These are phyloP conservation scores for Ophioceras dolichostomum DNA, from an alignment of 2,329 filamentous ascomycete species.

Conservation along the genomic window DNA sequence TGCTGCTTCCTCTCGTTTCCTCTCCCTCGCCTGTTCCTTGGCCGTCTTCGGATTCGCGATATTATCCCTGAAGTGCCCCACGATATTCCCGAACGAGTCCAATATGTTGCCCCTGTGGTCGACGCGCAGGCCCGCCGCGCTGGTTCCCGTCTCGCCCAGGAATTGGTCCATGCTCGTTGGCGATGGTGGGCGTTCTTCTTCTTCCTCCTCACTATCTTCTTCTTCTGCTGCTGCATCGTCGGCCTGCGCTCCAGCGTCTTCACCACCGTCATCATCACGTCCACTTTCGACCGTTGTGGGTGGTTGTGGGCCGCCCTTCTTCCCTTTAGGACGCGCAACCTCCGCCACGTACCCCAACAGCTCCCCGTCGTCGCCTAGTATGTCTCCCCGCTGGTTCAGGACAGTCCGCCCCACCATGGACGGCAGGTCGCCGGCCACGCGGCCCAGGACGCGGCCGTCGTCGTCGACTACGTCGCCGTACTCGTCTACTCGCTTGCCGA, in stretches of 20 bases:
- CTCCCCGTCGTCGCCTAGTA: slow-evolving; percentile 29
- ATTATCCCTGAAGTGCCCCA: slow-evolving; percentile 35
- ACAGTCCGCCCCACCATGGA: slow-evolving; percentile 39
- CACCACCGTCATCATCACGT: slow-evolving; percentile 5
- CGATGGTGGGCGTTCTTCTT: background rate
- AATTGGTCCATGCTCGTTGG: slow-evolving; percentile 19
- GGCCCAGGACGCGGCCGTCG: slow-evolving; percentile 36
- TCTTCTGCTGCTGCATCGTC: slow-evolving; percentile 1
- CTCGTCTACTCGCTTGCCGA: slow-evolving; percentile 37
- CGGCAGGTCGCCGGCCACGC: slow-evolving; percentile 40
- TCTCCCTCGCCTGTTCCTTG: slow-evolving; percentile 4
- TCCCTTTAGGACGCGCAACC: slow-evolving; percentile 18
- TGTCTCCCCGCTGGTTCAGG: slow-evolving; percentile 28
- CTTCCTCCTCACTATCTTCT: background rate
- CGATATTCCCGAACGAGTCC: slow-evolving; percentile 29
- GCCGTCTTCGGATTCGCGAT: slow-evolving; percentile 22
- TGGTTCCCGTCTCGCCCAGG: slow-evolving; percentile 17
- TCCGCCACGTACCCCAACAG: slow-evolving; percentile 31
- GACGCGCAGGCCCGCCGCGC: slow-evolving; percentile 24
- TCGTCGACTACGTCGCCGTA: slow-evolving; percentile 40
- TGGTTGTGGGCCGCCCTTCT: slow-evolving; percentile 6
- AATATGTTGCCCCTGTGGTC: slow-evolving; percentile 33
- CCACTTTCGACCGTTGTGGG: slow-evolving; percentile 7
- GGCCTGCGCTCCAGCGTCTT: slow-evolving; percentile 25
- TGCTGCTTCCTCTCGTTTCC: slow-evolving; percentile 9